A percentile compares a stretch with the other conserved stretches of the same genome.
Conservation (phyloP, 2,329 filamentous ascomycete genomes). For the Dryadomyces sulphureus region DNA sequence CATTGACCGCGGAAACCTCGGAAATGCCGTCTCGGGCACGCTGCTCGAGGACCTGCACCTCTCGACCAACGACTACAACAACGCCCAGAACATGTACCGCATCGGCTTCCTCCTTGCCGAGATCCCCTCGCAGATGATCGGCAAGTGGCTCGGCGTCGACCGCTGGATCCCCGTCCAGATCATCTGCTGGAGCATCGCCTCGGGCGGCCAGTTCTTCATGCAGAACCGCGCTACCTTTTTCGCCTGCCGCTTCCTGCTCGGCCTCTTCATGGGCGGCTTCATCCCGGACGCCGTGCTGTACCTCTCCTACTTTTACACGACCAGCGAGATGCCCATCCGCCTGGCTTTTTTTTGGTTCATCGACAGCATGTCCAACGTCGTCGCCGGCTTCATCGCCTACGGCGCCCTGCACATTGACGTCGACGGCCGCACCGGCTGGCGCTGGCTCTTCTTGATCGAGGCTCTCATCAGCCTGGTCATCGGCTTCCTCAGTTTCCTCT, state of each 20-base stretch:
- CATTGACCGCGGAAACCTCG: conserved; percentile 21
- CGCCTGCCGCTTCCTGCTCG: conserved; percentile 1
- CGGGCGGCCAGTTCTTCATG: conserved; percentile 3
- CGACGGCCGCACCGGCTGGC: conserved; percentile 22
- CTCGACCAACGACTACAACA: conserved; percentile 28
- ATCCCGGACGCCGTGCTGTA: conserved; percentile 15
- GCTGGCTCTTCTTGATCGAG: conserved; percentile 41
- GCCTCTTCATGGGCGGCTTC: conserved; percentile 12
- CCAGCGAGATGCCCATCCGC: conserved; percentile 22
- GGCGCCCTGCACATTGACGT: conserved; percentile 22
- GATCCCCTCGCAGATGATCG: conserved; percentile 43
- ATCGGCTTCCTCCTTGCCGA: conserved; percentile 38
- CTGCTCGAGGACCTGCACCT: conserved; percentile 16
- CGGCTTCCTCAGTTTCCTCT: conserved; percentile 32
- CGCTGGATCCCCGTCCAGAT: conserved; percentile 21
- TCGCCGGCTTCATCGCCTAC: conserved; percentile 22
- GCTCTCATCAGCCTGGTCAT: conserved; percentile 32
- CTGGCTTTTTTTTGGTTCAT: conserved; percentile 23
- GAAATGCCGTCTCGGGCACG: conserved; percentile 20
- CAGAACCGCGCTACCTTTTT: background rate
- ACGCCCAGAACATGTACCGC: conserved; percentile 35
- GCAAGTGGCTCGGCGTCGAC: conserved; percentile 29
- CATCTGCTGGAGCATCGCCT: conserved; percentile 14
- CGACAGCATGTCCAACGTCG: conserved; percentile 17
- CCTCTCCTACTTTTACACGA: conserved; percentile 16